Percentiles rank a stretch among this genome's conserved stretches.
Evolutionary conservation across 805 yeast genomes (phyloP).

Genomic region (Kodamaea sagamina): DNA sequence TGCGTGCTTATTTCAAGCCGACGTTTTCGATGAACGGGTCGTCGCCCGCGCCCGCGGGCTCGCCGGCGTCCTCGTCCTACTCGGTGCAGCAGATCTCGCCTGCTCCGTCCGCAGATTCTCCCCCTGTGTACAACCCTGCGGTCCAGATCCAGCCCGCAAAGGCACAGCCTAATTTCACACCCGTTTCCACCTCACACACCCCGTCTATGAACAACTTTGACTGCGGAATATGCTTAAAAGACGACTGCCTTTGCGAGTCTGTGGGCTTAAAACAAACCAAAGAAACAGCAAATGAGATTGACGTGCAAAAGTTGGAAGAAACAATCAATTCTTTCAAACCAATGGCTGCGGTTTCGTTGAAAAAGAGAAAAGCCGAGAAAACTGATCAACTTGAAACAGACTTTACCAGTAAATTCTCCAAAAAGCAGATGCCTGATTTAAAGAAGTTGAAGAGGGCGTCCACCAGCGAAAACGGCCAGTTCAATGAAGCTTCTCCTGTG

Average conservation of each 20-base stretch:
- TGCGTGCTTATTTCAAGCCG: conserved; percentile 12
- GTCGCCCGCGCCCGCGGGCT: conserved; percentile 27
- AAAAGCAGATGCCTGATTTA: conserved; percentile 40
- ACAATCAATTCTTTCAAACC: conserved; percentile 53
- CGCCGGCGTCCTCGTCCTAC: conserved; percentile 24
- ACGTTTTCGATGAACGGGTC: conserved; percentile 12
- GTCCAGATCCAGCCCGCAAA: no score
- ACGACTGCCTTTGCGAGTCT: conserved; percentile 65
- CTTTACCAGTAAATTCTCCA: conserved; percentile 51
- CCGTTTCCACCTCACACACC: conserved; percentile 13
- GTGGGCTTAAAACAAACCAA: conserved; percentile 42
- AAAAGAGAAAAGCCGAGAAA: conserved; percentile 27
- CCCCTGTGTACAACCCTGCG: conserved; percentile 32
- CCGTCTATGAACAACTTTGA: conserved; percentile 34
- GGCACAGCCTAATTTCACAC: conserved; percentile 20
- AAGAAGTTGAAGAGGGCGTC: conserved; percentile 21
- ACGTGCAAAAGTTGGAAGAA: conserved; percentile 26
- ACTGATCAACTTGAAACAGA: conserved; percentile 46
- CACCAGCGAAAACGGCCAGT: conserved; percentile 18
- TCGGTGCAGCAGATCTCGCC: conserved; percentile 54
- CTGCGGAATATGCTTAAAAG: conserved; percentile 71
- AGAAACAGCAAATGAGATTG: conserved; percentile 8
- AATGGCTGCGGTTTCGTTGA: conserved; percentile 65
- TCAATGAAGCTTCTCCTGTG: conserved; percentile 50
- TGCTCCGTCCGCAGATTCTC: conserved; percentile 52